Evolutionary conservation across 2,329 filamentous ascomycete species (phyloP).

Genomic region (Pyrenophora seminiperda): DNA sequence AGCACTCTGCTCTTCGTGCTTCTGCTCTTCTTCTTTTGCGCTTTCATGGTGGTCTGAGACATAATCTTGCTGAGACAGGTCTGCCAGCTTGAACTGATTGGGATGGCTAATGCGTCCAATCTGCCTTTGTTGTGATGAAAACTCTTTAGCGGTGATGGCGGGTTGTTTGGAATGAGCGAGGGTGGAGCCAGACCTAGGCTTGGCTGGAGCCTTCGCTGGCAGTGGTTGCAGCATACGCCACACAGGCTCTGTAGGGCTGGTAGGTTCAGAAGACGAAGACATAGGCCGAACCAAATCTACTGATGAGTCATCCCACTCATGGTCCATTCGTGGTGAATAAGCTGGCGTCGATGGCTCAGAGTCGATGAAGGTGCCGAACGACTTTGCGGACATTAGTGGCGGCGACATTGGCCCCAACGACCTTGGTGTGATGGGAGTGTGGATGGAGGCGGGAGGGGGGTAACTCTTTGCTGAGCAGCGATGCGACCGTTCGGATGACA

Average conservation of each 20-base stretch:
- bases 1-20: conserved; percentile 13
- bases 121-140: conserved; percentile 23
- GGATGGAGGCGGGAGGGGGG: conserved; percentile 21
- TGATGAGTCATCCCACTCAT: conserved; percentile 37
- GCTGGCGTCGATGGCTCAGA: conserved; percentile 47
- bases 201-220: conserved; percentile 19
- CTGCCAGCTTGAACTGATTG: conserved; percentile 12
- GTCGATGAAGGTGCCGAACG: conserved; percentile 46
- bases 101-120: conserved; percentile 4
- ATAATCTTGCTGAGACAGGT: conserved; percentile 22
- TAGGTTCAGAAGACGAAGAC: conserved; percentile 32
- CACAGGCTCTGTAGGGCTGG: conserved; percentile 36
- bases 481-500: conserved; percentile 37
- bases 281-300: conserved; percentile 37
- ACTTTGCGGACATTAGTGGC: conserved; percentile 44
- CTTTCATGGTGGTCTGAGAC: conserved; percentile 21
- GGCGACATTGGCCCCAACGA: conserved; percentile 36
- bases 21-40: conserved; percentile 13
- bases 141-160: conserved; percentile 9
- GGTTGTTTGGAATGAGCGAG: conserved; percentile 14
- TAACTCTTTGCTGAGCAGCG: conserved; percentile 34
- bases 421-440: conserved; percentile 28
- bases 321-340: conserved; percentile 37
- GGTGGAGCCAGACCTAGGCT: conserved; percentile 3
- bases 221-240: conserved; percentile 42